Conservation (phyloP, 164 flowering plant genomes). For the Protea cynaroides region DNA sequence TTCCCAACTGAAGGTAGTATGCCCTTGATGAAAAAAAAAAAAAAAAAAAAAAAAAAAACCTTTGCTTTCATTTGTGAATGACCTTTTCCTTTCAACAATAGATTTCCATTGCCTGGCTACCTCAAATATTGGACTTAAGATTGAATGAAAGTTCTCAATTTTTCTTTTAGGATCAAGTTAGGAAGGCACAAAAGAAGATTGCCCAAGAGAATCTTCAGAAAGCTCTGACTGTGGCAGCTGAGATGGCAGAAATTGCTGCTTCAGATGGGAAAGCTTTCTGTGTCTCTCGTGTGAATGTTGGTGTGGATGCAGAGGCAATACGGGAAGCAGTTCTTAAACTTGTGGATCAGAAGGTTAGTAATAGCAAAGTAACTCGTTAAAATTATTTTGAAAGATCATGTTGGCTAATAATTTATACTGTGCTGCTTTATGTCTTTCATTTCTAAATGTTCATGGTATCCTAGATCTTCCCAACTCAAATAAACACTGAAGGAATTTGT, state of each 20-base stretch:
- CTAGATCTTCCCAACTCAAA: too few species aligned
- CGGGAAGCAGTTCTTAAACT: constrained; percentile 88
- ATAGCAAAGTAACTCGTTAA: too few species aligned
- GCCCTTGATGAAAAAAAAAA: too few species aligned
- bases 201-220: constrained; percentile 71
- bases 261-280: constrained; percentile 73
- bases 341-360: constrained; percentile 52
- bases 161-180: constrained; percentile 51
- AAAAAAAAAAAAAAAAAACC: not conserved
- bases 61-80: not conserved
- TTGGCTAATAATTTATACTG: not conserved
- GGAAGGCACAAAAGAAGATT: constrained; percentile 73
- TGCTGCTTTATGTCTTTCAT: not conserved
- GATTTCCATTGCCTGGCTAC: not conserved
- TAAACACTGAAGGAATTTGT: too few species aligned
- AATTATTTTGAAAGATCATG: not conserved
- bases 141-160: not conserved
- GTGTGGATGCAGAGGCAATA: constrained; percentile 72
- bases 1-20: constrained; percentile 59
- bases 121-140: not conserved
- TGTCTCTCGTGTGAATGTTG: constrained; percentile 65
- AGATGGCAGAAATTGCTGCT: constrained; percentile 61
- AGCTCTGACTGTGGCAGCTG: constrained; percentile 51
- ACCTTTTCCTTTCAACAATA: not conserved
- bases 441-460: too few species aligned